phyloP scores from a whole-genome alignment of 2,329 filamentous ascomycete genomes.

The Aspergillus udagawae region DNA sequence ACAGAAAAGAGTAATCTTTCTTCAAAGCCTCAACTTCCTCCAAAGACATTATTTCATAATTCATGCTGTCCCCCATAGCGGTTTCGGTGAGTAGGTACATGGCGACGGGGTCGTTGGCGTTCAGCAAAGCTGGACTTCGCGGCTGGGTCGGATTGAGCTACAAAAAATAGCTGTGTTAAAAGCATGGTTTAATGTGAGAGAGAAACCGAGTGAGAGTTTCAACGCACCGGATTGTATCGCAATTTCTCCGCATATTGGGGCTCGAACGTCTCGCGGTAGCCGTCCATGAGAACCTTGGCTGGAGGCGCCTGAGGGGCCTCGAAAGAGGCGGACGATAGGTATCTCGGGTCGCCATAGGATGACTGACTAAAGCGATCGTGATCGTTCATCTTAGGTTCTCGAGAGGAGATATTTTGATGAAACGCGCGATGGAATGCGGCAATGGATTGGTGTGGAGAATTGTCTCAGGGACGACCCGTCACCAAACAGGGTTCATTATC shows the following conservation, averaged over 20 bases:
- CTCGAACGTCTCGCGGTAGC: slow-evolving; percentile 56
- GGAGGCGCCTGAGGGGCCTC: slow-evolving; percentile 30
- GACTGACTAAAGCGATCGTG: slow-evolving; percentile 38
- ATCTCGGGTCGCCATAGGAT: slow-evolving; percentile 40
- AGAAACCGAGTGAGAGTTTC: not conserved
- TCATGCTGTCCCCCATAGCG: slow-evolving; percentile 80
- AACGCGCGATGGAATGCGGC: not conserved
- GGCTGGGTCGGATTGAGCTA: slow-evolving; percentile 51
- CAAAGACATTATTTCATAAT: slow-evolving; percentile 80
- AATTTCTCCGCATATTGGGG: slow-evolving; percentile 53
- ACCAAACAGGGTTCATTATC: slow-evolving; percentile 14
- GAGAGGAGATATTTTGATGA: slow-evolving; percentile 4
- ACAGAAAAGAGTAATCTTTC: slow-evolving; percentile 71
- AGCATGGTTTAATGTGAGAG: not conserved
- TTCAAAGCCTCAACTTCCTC: slow-evolving; percentile 91
- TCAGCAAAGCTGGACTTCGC: slow-evolving; percentile 36
- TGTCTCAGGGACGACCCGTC: slow-evolving; percentile 13
- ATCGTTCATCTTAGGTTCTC: slow-evolving; percentile 28
- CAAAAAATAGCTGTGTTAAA: not conserved
- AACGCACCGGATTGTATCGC: slow-evolving; percentile 56
- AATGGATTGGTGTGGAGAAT: slow-evolving; percentile 3
- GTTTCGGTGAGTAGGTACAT: slow-evolving; percentile 93
- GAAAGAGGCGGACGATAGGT: slow-evolving; percentile 33
- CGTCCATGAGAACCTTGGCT: slow-evolving; percentile 53
- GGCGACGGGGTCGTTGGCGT: slow-evolving; percentile 61